A percentile compares a stretch with the other conserved stretches of the same genome.
Evolutionary conservation across 129 eudicot species (phyloP).

Genomic region (Pseudognaphalium luteoalbum): DNA sequence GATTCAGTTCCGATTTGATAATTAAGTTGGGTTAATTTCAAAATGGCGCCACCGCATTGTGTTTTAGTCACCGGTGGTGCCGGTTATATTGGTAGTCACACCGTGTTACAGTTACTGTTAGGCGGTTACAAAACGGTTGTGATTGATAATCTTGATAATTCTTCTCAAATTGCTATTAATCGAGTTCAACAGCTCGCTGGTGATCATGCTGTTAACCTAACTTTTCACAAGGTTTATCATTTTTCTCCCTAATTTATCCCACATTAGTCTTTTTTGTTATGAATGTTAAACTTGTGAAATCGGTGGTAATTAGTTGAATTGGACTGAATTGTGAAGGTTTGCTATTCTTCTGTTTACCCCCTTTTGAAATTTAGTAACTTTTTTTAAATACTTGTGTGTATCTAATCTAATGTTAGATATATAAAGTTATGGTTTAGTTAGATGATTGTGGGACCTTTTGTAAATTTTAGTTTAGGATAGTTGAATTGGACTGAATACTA

Average conservation of each 20-base stretch:
- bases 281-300: conserved; percentile 6
- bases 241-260: too few species aligned
- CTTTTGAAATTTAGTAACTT: too few species aligned
- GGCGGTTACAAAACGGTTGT: conserved; percentile 75
- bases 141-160: conserved; percentile 77
- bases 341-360: too few species aligned
- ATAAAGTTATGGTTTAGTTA: background rate
- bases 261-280: background rate
- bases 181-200: conserved; percentile 79
- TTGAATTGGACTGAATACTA: background rate
- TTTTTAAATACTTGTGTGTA: too few species aligned
- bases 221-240: conserved; percentile 60
- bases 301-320: background rate
- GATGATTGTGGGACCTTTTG: conserved; percentile 3
- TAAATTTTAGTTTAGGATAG: background rate
- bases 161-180: conserved; percentile 54
- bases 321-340: background rate
- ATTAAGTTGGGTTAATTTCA: background rate
- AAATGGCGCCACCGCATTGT: conserved; percentile 49
- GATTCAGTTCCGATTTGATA: conserved; percentile 15
- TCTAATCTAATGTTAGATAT: background rate
- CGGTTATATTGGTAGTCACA: conserved; percentile 88
- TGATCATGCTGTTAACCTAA: conserved; percentile 51
- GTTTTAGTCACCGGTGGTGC: conserved; percentile 91
- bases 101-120: conserved; percentile 68